Evolutionary conservation across 345 rosid genomes (phyloP).

Genomic region (Acer negundo): DNA sequence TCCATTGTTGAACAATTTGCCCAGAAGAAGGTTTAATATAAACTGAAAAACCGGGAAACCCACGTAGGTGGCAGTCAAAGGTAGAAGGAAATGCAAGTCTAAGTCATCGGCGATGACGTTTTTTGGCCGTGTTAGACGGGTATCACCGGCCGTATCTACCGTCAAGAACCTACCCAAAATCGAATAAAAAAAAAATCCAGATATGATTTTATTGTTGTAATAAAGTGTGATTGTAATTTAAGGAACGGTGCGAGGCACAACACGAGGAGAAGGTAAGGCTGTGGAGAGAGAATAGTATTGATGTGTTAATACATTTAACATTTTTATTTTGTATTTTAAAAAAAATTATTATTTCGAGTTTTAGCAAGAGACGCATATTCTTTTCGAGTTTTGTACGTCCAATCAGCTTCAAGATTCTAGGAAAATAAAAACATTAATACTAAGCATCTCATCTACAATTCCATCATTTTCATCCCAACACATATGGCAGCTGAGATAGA

Average conservation of each 20-base stretch:
- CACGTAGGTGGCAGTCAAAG: neutral
- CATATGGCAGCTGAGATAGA: too few species aligned
- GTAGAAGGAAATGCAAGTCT: neutral
- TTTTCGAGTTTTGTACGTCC: neutral
- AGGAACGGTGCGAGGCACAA: neutral
- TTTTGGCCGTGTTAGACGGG: conserved; percentile 6
- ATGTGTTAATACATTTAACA: neutral
- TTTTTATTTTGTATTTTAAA: neutral
- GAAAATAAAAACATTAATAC: too few species aligned
- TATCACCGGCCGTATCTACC: conserved; percentile 8
- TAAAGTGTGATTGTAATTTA: neutral
- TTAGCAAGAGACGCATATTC: neutral
- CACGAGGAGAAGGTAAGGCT: neutral
- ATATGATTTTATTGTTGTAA: neutral
- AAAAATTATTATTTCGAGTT: neutral
- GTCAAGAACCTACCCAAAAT: conserved; percentile 7
- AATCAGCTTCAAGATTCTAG: neutral
- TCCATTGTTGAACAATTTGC: conserved; percentile 39
- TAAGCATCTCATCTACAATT: too few species aligned
- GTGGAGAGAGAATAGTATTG: neutral
- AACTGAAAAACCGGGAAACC: neutral
- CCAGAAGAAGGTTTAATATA: too few species aligned
- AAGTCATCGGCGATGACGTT: conserved; percentile 11
- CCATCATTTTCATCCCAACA: too few species aligned
- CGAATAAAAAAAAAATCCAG: neutral